Evolutionary conservation across 2,329 filamentous ascomycete genomes (phyloP).

Genomic region (Xylaria sp.): DNA sequence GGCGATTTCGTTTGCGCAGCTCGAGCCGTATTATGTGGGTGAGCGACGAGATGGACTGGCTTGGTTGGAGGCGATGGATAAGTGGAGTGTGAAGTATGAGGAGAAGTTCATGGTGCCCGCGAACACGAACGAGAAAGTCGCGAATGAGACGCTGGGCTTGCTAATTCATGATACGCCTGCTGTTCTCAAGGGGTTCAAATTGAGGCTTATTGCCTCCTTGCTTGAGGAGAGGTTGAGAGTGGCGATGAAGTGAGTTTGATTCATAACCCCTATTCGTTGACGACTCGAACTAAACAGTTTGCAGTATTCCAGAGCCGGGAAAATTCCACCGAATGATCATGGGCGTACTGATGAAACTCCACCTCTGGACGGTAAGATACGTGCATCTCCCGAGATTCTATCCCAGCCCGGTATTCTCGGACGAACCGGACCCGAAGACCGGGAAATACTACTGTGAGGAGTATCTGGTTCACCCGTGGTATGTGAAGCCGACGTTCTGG

Average conservation of each 20-base stretch:
- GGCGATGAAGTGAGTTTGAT: slow-evolving; percentile 15
- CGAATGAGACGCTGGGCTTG: slow-evolving; percentile 44
- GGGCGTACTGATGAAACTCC: slow-evolving; percentile 35
- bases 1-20: slow-evolving; percentile 44
- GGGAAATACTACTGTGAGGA: slow-evolving; percentile 37
- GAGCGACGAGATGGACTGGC: slow-evolving; percentile 35
- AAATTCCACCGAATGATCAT: slow-evolving; percentile 33
- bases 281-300: not conserved
- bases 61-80: slow-evolving; percentile 46
- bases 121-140: slow-evolving; percentile 30
- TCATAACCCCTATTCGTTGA: not conserved
- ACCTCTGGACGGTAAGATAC: slow-evolving; percentile 44
- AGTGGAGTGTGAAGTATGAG: slow-evolving; percentile 49
- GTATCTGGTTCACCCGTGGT: slow-evolving; percentile 48
- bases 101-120: slow-evolving; percentile 36
- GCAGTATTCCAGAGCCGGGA: slow-evolving; percentile 37
- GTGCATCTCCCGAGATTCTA: slow-evolving; percentile 43
- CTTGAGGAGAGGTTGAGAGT: slow-evolving; percentile 15
- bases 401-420: slow-evolving; percentile 32
- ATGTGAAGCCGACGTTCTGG: slow-evolving; percentile 44
- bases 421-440: slow-evolving; percentile 38
- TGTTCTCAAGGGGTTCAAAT: slow-evolving; percentile 20
- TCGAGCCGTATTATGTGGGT: not conserved
- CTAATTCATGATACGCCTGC: slow-evolving; percentile 41
- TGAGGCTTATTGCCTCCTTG: slow-evolving; percentile 10